phyloP scores from a whole-genome alignment of 148 eudicot genomes.

The Drosera capensis region DNA sequence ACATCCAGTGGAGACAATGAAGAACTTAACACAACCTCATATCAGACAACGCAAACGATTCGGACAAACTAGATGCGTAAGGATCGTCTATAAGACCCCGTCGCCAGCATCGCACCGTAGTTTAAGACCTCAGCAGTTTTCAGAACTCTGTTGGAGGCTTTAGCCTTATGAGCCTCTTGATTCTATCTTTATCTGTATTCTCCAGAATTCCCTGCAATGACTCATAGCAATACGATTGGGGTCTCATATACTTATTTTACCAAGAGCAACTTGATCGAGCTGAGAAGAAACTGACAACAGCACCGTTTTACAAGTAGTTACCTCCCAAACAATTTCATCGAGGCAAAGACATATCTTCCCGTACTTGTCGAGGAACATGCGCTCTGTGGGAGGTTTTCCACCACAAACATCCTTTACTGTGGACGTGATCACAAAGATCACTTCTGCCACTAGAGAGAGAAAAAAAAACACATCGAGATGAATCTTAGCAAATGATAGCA shows the following conservation, averaged over 20 bases:
- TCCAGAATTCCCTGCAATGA: conserved; percentile 87
- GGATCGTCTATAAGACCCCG: too few species aligned
- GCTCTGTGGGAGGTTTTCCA: conserved; percentile 86
- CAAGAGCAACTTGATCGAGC: too few species aligned
- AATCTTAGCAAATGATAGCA: neutral
- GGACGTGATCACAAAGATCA: conserved; percentile 51
- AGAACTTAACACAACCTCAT: too few species aligned
- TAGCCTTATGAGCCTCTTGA: conserved; percentile 83
- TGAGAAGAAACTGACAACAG: too few species aligned
- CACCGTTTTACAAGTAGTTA: conserved; percentile 10
- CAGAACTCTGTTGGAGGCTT: conserved; percentile 87
- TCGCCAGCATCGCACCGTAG: too few species aligned
- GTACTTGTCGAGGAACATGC: conserved; percentile 89
- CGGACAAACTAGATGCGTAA: too few species aligned
- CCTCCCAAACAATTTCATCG: conserved; percentile 96
- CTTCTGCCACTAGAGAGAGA: conserved; percentile 57
- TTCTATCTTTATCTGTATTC: conserved; percentile 87
- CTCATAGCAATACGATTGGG: too few species aligned
- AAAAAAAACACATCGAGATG: neutral
- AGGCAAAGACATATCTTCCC: conserved; percentile 90
- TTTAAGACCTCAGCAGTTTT: too few species aligned
- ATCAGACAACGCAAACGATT: too few species aligned
- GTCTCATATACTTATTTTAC: neutral
- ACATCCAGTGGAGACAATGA: too few species aligned
- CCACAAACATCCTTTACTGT: conserved; percentile 94